Conservation (phyloP, 768 basidiomycete genomes). For the Agaricus bisporus region DNA sequence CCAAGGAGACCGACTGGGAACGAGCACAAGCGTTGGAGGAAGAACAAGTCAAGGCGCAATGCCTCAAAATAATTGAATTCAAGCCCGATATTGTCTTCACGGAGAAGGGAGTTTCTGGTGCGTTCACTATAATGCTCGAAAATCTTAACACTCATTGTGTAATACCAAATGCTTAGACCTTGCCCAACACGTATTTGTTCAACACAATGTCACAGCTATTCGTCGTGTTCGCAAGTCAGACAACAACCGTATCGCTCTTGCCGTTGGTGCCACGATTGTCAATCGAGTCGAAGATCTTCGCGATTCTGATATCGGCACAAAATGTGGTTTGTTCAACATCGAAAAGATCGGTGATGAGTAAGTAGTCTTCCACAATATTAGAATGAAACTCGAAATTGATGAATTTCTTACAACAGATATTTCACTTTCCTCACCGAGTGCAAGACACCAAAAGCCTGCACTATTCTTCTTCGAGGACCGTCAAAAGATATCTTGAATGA, state of each 20-base stretch:
- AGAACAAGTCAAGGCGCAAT: conserved; percentile 88
- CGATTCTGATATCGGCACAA: conserved; percentile 85
- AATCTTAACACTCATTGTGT: neutral
- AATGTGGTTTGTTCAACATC: conserved; percentile 93
- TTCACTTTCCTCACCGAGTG: conserved; percentile 97
- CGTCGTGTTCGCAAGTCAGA: conserved; percentile 98
- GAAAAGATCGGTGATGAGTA: conserved; percentile 97
- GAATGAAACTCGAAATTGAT: neutral
- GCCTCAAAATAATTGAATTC: conserved; percentile 82
- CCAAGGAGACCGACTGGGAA: conserved; percentile 90
- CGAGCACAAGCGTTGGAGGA: conserved; percentile 93
- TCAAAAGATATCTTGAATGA: conserved; percentile 98
- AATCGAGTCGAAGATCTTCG: conserved; percentile 94
- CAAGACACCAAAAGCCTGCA: conserved; percentile 88
- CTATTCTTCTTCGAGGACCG: conserved; percentile 94
- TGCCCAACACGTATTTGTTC: conserved; percentile 86
- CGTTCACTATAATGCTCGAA: conserved; percentile 20
- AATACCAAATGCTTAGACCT: conserved; percentile 48
- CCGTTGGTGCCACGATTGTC: conserved; percentile 93
- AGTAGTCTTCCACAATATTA: conserved; percentile 19
- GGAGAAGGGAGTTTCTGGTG: conserved; percentile 96
- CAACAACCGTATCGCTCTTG: conserved; percentile 96
- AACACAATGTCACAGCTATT: conserved; percentile 85
- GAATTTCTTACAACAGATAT: conserved; percentile 47
- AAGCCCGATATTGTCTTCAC: conserved; percentile 94